phyloP scores from a whole-genome alignment of 2,329 filamentous ascomycete species.

The Trichoderma semiorbis region DNA sequence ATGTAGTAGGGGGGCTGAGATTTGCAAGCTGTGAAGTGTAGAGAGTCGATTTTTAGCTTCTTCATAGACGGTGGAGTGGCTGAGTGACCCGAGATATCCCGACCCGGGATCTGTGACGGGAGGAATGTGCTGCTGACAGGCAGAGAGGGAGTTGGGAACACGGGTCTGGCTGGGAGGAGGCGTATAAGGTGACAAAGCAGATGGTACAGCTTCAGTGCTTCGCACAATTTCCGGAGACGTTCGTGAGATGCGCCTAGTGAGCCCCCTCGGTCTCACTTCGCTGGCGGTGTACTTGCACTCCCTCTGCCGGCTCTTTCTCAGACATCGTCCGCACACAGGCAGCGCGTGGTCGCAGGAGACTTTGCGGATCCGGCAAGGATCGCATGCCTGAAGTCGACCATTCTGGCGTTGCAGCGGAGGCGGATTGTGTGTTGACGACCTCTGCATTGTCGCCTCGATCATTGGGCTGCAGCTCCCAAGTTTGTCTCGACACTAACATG shows the following conservation, averaged over 20 bases:
- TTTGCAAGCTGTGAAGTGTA: neutral
- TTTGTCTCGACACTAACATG: neutral
- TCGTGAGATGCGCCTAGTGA: neutral
- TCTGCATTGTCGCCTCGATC: neutral
- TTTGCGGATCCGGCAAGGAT: neutral
- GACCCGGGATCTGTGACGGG: neutral
- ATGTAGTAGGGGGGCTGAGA: neutral
- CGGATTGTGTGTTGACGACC: neutral
- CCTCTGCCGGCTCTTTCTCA: neutral
- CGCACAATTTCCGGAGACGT: neutral
- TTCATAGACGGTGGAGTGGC: neutral
- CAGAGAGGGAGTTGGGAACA: neutral
- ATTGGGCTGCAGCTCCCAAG: neutral
- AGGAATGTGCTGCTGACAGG: neutral
- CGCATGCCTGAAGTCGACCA: neutral
- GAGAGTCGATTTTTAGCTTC: neutral
- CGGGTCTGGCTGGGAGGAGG: neutral
- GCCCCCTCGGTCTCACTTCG: neutral
- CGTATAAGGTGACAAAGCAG: neutral
- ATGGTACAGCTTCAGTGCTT: neutral
- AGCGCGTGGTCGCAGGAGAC: neutral
- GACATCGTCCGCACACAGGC: neutral
- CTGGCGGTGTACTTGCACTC: neutral
- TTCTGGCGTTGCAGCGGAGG: neutral
- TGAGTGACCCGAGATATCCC: neutral